Evolutionary conservation across 2,329 filamentous ascomycete species (phyloP).

Genomic region (Metarhizium robertsii): DNA sequence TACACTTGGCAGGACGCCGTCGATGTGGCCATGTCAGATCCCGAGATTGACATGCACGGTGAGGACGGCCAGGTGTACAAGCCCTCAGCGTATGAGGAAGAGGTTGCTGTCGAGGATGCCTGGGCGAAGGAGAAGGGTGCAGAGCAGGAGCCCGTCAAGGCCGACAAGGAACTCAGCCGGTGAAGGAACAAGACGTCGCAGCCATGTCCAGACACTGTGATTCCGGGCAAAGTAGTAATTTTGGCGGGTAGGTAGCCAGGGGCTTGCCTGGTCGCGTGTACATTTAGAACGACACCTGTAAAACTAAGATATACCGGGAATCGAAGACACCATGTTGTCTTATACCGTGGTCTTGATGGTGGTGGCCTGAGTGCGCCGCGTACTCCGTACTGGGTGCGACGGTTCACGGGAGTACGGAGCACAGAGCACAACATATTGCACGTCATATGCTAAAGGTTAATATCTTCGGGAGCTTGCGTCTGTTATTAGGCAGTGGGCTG

Average conservation of each 20-base stretch:
- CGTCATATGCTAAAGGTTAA: too few relatives aligned
- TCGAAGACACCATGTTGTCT: background rate
- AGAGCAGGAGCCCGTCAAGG: constrained; percentile 10
- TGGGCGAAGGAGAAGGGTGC: constrained; percentile 13
- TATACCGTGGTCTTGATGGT: too few relatives aligned
- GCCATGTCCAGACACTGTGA: background rate
- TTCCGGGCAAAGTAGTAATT: background rate
- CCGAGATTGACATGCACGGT: constrained; percentile 51
- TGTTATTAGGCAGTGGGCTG: too few relatives aligned
- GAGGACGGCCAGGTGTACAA: constrained; percentile 39
- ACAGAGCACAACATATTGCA: too few relatives aligned
- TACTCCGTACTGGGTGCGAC: too few relatives aligned
- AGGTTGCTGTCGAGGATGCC: constrained; percentile 14
- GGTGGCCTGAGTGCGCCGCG: too few relatives aligned
- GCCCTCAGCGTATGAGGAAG: constrained; percentile 31
- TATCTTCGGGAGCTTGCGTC: too few relatives aligned
- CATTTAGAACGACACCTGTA: constrained; percentile 1
- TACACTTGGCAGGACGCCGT: constrained; percentile 79
- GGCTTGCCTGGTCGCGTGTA: constrained; percentile 1
- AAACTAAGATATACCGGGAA: background rate
- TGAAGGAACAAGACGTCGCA: background rate
- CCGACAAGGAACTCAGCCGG: constrained; percentile 7
- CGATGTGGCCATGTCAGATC: constrained; percentile 54
- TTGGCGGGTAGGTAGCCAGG: background rate
- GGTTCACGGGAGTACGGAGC: too few relatives aligned